Evolutionary conservation across 306 rosid species (phyloP).

Genomic region (Sicyos baderoa): DNA sequence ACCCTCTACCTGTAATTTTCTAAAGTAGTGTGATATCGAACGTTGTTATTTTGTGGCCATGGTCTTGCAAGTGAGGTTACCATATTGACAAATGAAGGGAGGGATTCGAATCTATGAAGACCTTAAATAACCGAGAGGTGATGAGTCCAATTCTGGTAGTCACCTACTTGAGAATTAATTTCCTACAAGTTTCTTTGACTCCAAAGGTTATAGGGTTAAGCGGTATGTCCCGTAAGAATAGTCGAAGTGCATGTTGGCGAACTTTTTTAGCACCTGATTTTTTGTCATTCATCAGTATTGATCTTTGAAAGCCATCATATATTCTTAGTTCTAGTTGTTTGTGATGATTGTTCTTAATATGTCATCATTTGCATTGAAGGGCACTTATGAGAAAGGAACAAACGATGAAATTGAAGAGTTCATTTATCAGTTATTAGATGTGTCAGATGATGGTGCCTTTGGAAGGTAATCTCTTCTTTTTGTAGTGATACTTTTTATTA

Average conservation of each 20-base stretch:
- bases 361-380: slow-evolving; percentile 35
- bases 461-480: slow-evolving; percentile 36
- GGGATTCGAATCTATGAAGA: neutral
- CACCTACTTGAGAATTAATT: too few relatives aligned
- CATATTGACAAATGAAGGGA: neutral
- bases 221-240: too few relatives aligned
- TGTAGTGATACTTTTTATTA: neutral
- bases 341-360: neutral
- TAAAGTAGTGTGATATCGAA: too few relatives aligned
- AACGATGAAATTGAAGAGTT: slow-evolving; percentile 72
- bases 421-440: slow-evolving; percentile 52
- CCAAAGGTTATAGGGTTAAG: too few relatives aligned
- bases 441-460: slow-evolving; percentile 36
- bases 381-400: slow-evolving; percentile 72
- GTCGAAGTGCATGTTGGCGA: neutral
- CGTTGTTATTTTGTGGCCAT: neutral
- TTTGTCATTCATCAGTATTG: neutral
- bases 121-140: too few relatives aligned
- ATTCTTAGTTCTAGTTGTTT: neutral
- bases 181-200: too few relatives aligned
- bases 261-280: neutral
- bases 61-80: neutral
- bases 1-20: too few relatives aligned
- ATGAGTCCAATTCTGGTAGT: too few relatives aligned
- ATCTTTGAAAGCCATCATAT: neutral